A percentile compares a stretch with the other conserved stretches of the same genome.
These are phyloP conservation scores for Fusarium sp. DNA, from an alignment of 2,329 filamentous ascomycete genomes.

Conservation along the genomic window DNA sequence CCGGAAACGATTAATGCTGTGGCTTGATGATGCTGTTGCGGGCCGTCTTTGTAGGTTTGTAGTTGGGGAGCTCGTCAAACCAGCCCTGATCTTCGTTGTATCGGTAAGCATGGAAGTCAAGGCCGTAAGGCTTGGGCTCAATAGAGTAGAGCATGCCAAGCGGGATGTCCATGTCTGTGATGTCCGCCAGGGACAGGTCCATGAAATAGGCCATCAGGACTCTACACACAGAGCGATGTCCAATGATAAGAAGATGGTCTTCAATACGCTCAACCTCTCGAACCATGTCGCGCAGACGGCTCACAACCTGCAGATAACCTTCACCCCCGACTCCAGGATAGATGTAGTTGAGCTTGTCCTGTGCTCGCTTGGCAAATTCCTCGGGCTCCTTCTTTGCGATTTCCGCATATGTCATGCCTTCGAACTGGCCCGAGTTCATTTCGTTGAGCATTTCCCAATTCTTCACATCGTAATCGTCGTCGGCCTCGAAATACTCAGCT, in stretches of 20 bases:
- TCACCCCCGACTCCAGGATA: constrained; percentile 97
- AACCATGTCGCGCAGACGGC: constrained; percentile 92
- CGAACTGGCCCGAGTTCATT: constrained; percentile 90
- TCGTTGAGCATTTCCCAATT: constrained; percentile 99
- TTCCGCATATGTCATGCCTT: constrained; percentile 93
- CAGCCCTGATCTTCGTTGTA: constrained; percentile 82
- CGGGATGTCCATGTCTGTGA: constrained; percentile 93
- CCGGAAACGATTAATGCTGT: background rate
- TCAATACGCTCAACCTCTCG: constrained; percentile 97
- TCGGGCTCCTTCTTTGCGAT: constrained; percentile 82
- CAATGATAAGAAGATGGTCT: constrained; percentile 91
- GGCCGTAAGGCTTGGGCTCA: constrained; percentile 96
- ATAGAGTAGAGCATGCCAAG: constrained; percentile 94
- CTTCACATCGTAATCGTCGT: constrained; percentile 96
- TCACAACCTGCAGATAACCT: constrained; percentile 96
- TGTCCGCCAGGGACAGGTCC: constrained; percentile 87
- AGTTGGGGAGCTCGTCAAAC: constrained; percentile 89
- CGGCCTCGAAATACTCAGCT: constrained; percentile 85
- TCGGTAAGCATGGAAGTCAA: constrained; percentile 94
- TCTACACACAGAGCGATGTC: constrained; percentile 89
- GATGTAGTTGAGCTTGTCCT: constrained; percentile 93
- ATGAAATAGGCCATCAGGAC: constrained; percentile 97
- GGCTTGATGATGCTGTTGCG: constrained; percentile 44
- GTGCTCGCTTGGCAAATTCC: constrained; percentile 81
- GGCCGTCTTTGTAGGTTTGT: constrained; percentile 70